Conservation (phyloP, 257 asterid species). For the Solanum appendiculatum region DNA sequence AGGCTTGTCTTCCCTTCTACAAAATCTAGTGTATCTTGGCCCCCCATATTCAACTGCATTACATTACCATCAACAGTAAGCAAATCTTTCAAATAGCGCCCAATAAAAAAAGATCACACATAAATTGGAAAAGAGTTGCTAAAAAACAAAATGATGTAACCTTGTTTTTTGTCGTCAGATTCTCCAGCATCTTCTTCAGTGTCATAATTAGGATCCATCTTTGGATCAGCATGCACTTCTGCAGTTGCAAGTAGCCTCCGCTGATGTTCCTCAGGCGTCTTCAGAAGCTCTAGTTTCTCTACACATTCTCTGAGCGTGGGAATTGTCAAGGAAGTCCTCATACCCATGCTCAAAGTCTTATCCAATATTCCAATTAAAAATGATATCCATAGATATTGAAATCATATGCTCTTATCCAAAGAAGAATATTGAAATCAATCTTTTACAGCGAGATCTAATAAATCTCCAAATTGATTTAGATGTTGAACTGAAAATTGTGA, state of each 20-base stretch:
- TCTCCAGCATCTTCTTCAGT: constrained; percentile 55
- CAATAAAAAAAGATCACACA: neutral
- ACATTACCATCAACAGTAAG: neutral
- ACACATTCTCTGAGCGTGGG: constrained; percentile 68
- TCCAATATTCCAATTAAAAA: neutral
- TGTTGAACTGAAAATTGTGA: neutral
- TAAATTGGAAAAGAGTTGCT: neutral
- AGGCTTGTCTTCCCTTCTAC: neutral
- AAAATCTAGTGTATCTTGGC: neutral
- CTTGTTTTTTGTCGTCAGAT: constrained; percentile 26
- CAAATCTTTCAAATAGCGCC: neutral
- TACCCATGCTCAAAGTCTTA: neutral
- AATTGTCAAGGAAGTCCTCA: constrained; percentile 52
- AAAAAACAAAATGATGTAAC: constrained; percentile 14
- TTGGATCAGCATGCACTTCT: constrained; percentile 70
- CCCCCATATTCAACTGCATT: constrained; percentile 2
- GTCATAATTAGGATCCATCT: constrained; percentile 63
- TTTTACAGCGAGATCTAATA: neutral
- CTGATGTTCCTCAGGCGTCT: constrained; percentile 65
- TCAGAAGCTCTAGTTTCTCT: constrained; percentile 47
- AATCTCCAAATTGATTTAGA: neutral
- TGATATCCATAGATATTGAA: neutral
- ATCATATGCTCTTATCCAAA: neutral
- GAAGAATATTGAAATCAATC: neutral
- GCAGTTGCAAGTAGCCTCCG: constrained; percentile 59